Percentiles rank a stretch among this genome's conserved stretches.
Conservation (phyloP, 2,329 filamentous ascomycete species). For the Harringtonia lauricola region DNA sequence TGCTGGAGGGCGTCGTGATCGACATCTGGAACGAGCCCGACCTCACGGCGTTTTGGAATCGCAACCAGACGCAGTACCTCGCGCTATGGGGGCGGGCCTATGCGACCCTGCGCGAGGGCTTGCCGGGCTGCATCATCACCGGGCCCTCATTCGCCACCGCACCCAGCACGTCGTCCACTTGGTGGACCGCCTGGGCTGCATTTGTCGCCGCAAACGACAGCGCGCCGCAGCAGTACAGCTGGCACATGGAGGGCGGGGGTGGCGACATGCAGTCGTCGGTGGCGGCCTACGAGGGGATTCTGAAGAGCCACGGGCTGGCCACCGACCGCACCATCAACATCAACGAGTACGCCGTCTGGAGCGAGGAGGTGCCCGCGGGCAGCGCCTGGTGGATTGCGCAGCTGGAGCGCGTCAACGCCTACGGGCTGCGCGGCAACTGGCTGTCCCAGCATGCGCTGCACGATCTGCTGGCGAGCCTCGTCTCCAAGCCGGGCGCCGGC, state of each 20-base stretch:
- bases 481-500: conserved; percentile 10
- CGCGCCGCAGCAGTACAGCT: conserved; percentile 31
- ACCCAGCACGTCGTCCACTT: conserved; percentile 21
- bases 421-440: conserved; percentile 35
- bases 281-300: conserved; percentile 15
- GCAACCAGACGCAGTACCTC: conserved; percentile 26
- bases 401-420: conserved; percentile 30
- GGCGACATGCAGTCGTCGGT: conserved; percentile 18
- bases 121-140: conserved; percentile 17
- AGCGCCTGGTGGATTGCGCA: conserved; percentile 34
- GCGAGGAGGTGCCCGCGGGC: conserved; percentile 28
- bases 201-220: conserved; percentile 23
- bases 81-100: conserved; percentile 21
- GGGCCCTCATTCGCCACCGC: conserved; percentile 25
- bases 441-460: conserved; percentile 26
- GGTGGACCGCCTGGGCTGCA: conserved; percentile 27
- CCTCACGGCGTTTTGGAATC: conserved; percentile 22
- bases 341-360: conserved; percentile 33
- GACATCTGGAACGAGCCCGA: conserved; percentile 47
- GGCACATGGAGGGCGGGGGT: conserved; percentile 25
- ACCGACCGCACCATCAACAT: conserved; percentile 27
- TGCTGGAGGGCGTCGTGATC: conserved; percentile 25
- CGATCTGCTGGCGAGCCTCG: conserved; percentile 30
- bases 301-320: conserved; percentile 17
- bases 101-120: conserved; percentile 16